Conservation (phyloP, 495 filamentous ascomycete genomes). For the Hypoxylon fuscum region DNA sequence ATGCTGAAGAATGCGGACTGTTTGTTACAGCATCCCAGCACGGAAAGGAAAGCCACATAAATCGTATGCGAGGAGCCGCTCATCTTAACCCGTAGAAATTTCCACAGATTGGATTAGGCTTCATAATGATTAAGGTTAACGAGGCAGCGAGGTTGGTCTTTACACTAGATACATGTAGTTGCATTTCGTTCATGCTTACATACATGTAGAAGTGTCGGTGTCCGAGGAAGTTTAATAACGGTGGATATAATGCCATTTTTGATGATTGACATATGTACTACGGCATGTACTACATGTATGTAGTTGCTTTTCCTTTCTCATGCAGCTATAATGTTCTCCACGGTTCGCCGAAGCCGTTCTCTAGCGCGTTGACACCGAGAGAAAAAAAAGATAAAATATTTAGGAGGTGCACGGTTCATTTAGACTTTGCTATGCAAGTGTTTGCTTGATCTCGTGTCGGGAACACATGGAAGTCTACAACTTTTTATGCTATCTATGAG, state of each 20-base stretch:
- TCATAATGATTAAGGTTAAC: slow-evolving; percentile 2
- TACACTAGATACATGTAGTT: slow-evolving; percentile 1
- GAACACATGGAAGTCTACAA: neutral
- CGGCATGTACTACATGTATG: neutral
- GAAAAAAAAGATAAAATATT: neutral
- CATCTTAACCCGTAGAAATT: neutral
- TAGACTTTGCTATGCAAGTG: slow-evolving; percentile 1
- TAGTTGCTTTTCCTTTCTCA: slow-evolving; percentile 18
- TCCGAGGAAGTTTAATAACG: no score
- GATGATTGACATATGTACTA: no score
- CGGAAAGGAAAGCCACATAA: slow-evolving; percentile 17
- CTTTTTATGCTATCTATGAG: no score
- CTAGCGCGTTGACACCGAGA: neutral
- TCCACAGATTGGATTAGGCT: neutral
- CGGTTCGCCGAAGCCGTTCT: slow-evolving; percentile 2
- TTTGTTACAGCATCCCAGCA: neutral
- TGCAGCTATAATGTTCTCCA: slow-evolving; percentile 17
- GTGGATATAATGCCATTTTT: no score
- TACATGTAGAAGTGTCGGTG: no score
- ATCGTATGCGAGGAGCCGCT: slow-evolving; percentile 26
- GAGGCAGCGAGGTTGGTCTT: slow-evolving; percentile 14
- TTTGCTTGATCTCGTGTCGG: slow-evolving; percentile 6
- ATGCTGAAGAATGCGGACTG: slow-evolving; percentile 3
- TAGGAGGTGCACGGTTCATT: neutral
- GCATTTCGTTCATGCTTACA: no score